Evolutionary conservation across 2,329 filamentous ascomycete genomes (phyloP).

Genomic region (Scytalidium sp.): DNA sequence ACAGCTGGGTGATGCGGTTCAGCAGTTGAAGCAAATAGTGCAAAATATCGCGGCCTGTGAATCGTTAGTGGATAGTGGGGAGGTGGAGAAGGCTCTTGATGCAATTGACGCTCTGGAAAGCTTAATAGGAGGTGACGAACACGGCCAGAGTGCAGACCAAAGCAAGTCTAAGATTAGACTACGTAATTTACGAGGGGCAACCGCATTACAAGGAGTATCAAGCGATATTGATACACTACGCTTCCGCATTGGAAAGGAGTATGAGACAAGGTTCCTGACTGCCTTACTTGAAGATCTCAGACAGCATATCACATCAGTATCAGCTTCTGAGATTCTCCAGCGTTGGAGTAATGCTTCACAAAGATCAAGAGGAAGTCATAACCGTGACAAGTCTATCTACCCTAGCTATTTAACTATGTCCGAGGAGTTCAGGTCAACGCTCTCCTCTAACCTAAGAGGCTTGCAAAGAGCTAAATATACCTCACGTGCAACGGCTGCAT

Average conservation of each 20-base stretch:
- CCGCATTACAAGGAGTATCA: slow-evolving; percentile 76
- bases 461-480: slow-evolving; percentile 81
- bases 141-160: slow-evolving; percentile 24
- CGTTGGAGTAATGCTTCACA: slow-evolving; percentile 80
- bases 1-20: slow-evolving; percentile 76
- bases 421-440: slow-evolving; percentile 64
- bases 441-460: slow-evolving; percentile 71
- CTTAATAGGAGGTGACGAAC: slow-evolving; percentile 70
- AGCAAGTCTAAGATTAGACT: slow-evolving; percentile 27
- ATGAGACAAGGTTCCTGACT: slow-evolving; percentile 76
- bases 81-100: slow-evolving; percentile 76
- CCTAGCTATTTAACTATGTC: slow-evolving; percentile 78
- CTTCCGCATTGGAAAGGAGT: slow-evolving; percentile 80
- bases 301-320: slow-evolving; percentile 73
- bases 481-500: slow-evolving; percentile 75
- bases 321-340: slow-evolving; percentile 70
- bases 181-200: slow-evolving; percentile 72
- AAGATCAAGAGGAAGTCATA: slow-evolving; percentile 65
- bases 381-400: slow-evolving; percentile 63
- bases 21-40: slow-evolving; percentile 78
- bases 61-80: slow-evolving; percentile 75
- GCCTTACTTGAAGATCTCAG: slow-evolving; percentile 77
- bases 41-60: slow-evolving; percentile 75
- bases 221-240: slow-evolving; percentile 74
- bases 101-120: slow-evolving; percentile 75